Percentiles rank a stretch among this genome's conserved stretches.
Conservation (phyloP, 1,139 yeast genomes). For the Kodamaea ohmeri region DNA sequence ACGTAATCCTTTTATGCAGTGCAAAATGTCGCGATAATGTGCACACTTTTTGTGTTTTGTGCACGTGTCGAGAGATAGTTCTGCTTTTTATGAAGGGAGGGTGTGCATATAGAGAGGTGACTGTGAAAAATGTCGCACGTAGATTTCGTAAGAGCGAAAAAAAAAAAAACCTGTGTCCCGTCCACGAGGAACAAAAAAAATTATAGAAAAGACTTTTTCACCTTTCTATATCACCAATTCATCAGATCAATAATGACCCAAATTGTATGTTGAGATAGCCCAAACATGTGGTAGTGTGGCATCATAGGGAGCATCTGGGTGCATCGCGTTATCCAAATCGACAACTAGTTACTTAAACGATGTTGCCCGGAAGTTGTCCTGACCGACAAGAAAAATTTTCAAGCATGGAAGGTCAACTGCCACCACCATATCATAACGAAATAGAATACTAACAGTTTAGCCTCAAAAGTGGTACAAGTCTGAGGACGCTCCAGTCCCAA, state of each 20-base stretch:
- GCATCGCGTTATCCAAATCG: not conserved
- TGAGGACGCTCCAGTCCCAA: conserved; percentile 87
- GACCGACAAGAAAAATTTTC: not conserved
- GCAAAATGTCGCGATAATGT: conserved; percentile 6
- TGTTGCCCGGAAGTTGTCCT: not conserved
- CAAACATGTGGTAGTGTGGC: not conserved
- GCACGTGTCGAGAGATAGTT: not conserved
- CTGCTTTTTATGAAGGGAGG: not conserved
- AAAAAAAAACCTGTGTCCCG: conserved; percentile 4
- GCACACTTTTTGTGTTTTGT: conserved; percentile 2
- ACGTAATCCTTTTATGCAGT: not conserved
- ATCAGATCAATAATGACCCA: conserved; percentile 34
- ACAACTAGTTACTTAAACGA: too few relatives aligned
- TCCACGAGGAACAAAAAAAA: conserved; percentile 12
- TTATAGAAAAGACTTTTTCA: conserved; percentile 19
- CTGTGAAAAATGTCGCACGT: conserved; percentile 9
- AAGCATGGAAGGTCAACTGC: not conserved
- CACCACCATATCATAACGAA: not conserved
- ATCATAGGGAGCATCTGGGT: not conserved
- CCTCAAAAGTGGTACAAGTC: conserved; percentile 97
- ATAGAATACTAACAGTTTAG: conserved; percentile 45
- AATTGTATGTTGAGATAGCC: conserved; percentile 25
- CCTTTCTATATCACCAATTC: conserved; percentile 23
- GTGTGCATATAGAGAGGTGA: conserved; percentile 4
- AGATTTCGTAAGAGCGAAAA: not conserved